phyloP scores from a whole-genome alignment of 495 filamentous ascomycete species.

The Podospora fimiseda region DNA sequence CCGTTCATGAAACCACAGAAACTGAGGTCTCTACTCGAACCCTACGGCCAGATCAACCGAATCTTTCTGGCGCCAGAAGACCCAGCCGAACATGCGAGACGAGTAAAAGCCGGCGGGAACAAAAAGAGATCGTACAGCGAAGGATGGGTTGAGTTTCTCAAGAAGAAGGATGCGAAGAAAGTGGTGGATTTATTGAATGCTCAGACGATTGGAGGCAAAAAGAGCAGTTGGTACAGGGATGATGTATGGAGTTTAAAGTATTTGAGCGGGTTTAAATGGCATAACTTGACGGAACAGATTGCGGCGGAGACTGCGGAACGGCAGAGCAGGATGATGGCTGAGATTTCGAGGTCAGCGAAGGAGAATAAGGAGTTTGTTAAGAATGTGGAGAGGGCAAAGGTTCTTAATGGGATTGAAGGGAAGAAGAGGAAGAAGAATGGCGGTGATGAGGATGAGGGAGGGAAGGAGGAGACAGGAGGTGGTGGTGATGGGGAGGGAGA shows the following conservation, averaged over 20 bases:
- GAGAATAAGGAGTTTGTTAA: conserved; percentile 79
- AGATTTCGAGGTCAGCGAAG: conserved; percentile 68
- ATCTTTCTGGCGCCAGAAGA: conserved; percentile 86
- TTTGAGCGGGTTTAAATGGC: conserved; percentile 76
- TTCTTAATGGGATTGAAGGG: conserved; percentile 61
- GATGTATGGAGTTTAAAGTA: conserved; percentile 82
- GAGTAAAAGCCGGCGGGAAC: conserved; percentile 67
- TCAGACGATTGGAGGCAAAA: conserved; percentile 74
- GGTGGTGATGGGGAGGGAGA: not conserved
- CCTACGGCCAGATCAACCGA: conserved; percentile 71
- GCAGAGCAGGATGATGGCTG: conserved; percentile 70
- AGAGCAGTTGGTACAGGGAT: conserved; percentile 83
- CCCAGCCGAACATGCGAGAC: conserved; percentile 49
- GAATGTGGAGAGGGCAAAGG: conserved; percentile 70
- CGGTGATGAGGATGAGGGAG: conserved; percentile 15
- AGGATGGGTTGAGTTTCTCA: conserved; percentile 86
- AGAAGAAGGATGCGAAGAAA: conserved; percentile 60
- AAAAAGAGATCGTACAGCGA: conserved; percentile 83
- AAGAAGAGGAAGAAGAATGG: conserved; percentile 43
- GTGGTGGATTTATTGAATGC: conserved; percentile 83
- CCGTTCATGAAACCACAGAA: conserved; percentile 91
- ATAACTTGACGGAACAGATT: conserved; percentile 60
- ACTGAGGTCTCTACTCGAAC: conserved; percentile 67
- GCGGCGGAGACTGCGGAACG: conserved; percentile 75
- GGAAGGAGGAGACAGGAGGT: not conserved